Evolutionary conservation across 1,284 basidiomycete species (phyloP).

Genomic region (Hymenochaete sp.): DNA sequence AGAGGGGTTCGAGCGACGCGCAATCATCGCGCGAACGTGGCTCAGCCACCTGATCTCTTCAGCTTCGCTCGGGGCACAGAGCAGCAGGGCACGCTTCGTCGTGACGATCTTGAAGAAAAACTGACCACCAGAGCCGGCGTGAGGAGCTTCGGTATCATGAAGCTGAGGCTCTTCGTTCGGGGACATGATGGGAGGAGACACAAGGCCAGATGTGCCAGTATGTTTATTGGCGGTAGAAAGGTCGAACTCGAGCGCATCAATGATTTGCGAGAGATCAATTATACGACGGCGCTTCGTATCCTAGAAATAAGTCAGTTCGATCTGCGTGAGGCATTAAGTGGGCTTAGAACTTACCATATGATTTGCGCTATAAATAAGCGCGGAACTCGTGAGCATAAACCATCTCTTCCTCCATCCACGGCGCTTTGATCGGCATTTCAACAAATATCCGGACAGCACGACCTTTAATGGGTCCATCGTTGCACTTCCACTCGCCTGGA

Average conservation of each 20-base stretch:
- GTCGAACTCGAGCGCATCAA: constrained; percentile 90
- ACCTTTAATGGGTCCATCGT: constrained; percentile 46
- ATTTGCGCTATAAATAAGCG: constrained; percentile 73
- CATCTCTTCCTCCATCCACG: constrained; percentile 94
- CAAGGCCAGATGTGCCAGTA: neutral
- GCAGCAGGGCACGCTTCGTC: constrained; percentile 79
- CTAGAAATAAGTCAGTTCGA: constrained; percentile 34
- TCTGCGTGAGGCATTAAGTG: constrained; percentile 7
- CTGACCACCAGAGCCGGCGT: constrained; percentile 22
- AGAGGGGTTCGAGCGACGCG: constrained; percentile 45
- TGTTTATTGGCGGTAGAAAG: constrained; percentile 24
- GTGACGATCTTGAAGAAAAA: constrained; percentile 95
- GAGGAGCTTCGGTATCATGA: constrained; percentile 17
- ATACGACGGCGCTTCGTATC: constrained; percentile 82
- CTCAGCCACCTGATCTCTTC: constrained; percentile 99
- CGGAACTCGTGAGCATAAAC: constrained; percentile 80
- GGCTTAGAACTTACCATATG: constrained; percentile 67
- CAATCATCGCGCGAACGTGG: constrained; percentile 84
- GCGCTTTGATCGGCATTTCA: constrained; percentile 92
- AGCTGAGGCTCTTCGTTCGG: constrained; percentile 9
- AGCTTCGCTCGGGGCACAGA: constrained; percentile 94
- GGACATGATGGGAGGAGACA: constrained; percentile 2
- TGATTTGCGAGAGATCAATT: constrained; percentile 77
- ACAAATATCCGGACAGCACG: constrained; percentile 84
- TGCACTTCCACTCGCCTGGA: constrained; percentile 19